phyloP scores from a whole-genome alignment of 1,284 basidiomycete species.

The Polyporus tsugae region DNA sequence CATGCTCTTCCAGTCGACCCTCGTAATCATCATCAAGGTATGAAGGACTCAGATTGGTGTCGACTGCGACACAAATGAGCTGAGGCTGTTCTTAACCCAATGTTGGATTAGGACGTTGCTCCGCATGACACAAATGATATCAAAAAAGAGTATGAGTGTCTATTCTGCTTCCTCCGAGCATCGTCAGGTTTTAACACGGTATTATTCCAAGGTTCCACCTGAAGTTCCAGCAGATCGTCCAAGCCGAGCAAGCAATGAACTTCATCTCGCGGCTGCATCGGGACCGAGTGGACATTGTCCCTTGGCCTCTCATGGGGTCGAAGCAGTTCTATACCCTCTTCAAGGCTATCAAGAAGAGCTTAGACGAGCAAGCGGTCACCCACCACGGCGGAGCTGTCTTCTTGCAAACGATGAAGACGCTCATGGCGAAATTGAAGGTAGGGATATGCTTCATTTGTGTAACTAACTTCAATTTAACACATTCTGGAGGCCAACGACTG shows the following conservation, averaged over 20 bases:
- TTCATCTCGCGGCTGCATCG: conserved; percentile 65
- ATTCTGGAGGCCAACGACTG: conserved; percentile 64
- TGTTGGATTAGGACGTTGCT: conserved; percentile 61
- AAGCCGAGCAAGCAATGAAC: conserved; percentile 66
- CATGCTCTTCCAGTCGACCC: conserved; percentile 62
- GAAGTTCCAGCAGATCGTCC: conserved; percentile 65
- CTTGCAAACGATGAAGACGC: conserved; percentile 62
- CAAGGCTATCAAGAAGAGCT: conserved; percentile 50
- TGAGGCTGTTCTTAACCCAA: neutral
- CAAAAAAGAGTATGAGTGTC: conserved; percentile 54
- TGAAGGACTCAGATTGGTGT: neutral
- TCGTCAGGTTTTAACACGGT: neutral
- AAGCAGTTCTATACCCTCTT: conserved; percentile 65
- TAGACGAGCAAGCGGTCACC: conserved; percentile 57
- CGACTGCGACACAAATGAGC: neutral
- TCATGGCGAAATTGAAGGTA: conserved; percentile 75
- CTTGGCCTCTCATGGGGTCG: conserved; percentile 73
- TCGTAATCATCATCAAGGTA: conserved; percentile 72
- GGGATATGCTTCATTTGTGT: neutral
- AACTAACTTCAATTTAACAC: neutral
- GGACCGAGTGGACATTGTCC: conserved; percentile 63
- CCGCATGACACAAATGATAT: conserved; percentile 65
- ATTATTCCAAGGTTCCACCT: conserved; percentile 51
- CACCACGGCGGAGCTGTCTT: conserved; percentile 62
- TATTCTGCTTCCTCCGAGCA: neutral